Conservation (phyloP, 2,329 filamentous ascomycete genomes). For the Neonectria hederae region DNA sequence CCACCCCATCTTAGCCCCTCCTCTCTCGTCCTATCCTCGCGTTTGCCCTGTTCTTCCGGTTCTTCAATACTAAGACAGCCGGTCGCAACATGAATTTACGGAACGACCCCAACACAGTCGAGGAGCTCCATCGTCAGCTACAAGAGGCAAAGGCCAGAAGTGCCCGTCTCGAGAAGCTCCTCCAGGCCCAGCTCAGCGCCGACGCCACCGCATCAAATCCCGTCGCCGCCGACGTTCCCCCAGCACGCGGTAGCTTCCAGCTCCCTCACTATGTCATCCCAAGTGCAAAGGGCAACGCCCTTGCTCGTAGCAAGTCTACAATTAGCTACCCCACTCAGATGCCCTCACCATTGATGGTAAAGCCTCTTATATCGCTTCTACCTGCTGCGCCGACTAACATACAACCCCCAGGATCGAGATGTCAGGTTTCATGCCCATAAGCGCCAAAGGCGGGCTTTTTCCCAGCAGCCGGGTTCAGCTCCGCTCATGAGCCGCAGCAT, state of each 20-base stretch:
- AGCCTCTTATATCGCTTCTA: conserved; percentile 12
- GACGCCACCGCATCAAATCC: conserved; percentile 33
- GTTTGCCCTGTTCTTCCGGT: conserved; percentile 1
- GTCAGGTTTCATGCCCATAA: conserved; percentile 27
- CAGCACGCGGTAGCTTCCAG: conserved; percentile 29
- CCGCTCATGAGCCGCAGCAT: conserved; percentile 56
- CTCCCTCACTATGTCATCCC: conserved; percentile 31
- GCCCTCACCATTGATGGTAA: conserved; percentile 36
- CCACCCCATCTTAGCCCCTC: conserved; percentile 22
- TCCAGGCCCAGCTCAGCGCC: conserved; percentile 33
- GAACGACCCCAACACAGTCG: conserved; percentile 29
- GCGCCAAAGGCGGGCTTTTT: conserved; percentile 39
- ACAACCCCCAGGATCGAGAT: conserved; percentile 28
- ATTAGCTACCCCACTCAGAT: conserved; percentile 40
- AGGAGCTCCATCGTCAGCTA: conserved; percentile 43
- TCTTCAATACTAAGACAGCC: not conserved
- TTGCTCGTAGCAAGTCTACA: conserved; percentile 44
- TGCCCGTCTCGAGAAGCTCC: conserved; percentile 36
- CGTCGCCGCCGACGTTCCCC: conserved; percentile 29
- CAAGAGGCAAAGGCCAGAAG: conserved; percentile 33
- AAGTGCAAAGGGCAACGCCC: conserved; percentile 35
- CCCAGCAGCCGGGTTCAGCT: conserved; percentile 44
- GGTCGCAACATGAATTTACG: conserved; percentile 38
- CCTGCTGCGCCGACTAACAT: conserved; percentile 25
- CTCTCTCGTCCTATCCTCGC: conserved; percentile 19